These are phyloP conservation scores for Fusarium pseudocircinatum DNA, from an alignment of 2,329 filamentous ascomycete species.

Conservation along the genomic window DNA sequence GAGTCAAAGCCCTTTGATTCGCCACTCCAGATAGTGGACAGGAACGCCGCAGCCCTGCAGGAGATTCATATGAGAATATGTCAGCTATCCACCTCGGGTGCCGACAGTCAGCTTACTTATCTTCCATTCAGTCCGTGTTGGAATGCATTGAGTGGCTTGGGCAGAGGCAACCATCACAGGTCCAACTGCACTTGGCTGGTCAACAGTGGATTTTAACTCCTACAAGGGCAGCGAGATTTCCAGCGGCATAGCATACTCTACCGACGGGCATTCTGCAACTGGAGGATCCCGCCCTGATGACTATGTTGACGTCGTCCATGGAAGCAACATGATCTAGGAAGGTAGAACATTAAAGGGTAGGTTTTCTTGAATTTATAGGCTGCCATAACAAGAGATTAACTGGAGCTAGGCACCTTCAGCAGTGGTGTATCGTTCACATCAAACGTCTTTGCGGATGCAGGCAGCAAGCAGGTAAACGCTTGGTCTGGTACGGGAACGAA, in stretches of 20 bases:
- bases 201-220: too few relatives aligned
- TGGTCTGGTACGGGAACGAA: constrained; percentile 6
- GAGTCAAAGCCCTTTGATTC: too few relatives aligned
- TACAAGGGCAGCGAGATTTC: neutral
- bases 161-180: too few relatives aligned
- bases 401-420: neutral
- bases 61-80: too few relatives aligned
- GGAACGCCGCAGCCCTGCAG: too few relatives aligned
- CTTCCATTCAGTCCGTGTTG: too few relatives aligned
- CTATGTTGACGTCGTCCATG: neutral
- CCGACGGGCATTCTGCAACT: neutral
- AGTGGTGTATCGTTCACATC: constrained; percentile 5
- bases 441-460: neutral
- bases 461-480: neutral
- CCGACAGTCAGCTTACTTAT: too few relatives aligned
- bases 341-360: neutral
- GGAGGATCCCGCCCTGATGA: neutral
- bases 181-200: too few relatives aligned
- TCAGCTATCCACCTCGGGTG: too few relatives aligned
- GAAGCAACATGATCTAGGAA: neutral
- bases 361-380: neutral
- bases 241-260: constrained; percentile 2
- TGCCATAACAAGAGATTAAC: neutral
- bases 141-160: too few relatives aligned
- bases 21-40: too few relatives aligned